Base-by-base conservation (phyloP, 768 basidiomycete genomes). In the Xanthoconium stramineum region DNA sequence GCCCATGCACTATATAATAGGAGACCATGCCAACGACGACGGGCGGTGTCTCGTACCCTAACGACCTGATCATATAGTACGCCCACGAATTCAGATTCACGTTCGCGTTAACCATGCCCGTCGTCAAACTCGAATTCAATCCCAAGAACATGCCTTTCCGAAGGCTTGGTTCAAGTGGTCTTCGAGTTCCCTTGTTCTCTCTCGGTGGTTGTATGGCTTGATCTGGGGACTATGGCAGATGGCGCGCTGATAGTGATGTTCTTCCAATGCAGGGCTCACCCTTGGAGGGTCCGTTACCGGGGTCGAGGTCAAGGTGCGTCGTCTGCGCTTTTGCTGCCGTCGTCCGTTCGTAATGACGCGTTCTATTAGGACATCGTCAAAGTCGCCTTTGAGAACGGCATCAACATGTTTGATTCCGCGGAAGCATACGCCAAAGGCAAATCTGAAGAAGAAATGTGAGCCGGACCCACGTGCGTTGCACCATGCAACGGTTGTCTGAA, bases 381-480 rank as follows among this genome's bases (percentile, higher is more conserved):
- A 66, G 67, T 75, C 10, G 81, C 81, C 15, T 82, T 75, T 47
- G 81, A 84, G 50, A 67, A 72, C 20, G 81, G 80, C 5, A 75
- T 82, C 68, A 81, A 80, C 65, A 73, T 77, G 69, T 76, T 81
- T 54, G 76, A 81, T 56, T 76, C 72, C 17, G 80, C 80, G 0
- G 79, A 81, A 55, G 66, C 67, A 12, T 80, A 81, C 53, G 66
- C 72, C 45, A 65, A 73, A 50, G 83, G 83, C 17, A 68, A 72
- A 47, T 79, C 78, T 45, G 84, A 85, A 65, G 58, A 66, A 6
- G 82, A 85, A 68, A 80, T 85, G 80, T 78, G 24, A 24, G 24
- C 24, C 24, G 24, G 24, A 24, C 2, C 33, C 20, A 57, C 37
- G 24, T 30, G 20, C 17, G 1, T 24, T 24, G 24, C 24, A 24